A percentile compares a stretch with the other conserved stretches of the same genome.
These are phyloP conservation scores for Angomonas deanei DNA, from an alignment of 208 protist species.

Conservation along the genomic window DNA sequence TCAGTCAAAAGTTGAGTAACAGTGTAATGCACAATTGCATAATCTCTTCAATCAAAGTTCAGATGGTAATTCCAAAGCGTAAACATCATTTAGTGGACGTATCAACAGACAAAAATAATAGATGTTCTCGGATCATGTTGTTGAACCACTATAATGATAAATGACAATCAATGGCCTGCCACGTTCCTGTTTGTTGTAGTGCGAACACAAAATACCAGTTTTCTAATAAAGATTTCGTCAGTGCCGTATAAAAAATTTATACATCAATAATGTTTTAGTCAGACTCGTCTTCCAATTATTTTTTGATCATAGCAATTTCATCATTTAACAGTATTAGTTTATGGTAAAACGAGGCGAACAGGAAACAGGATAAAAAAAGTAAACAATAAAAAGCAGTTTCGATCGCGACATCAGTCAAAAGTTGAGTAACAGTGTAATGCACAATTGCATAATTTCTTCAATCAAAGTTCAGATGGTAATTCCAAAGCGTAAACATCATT, in stretches of 20 bases:
- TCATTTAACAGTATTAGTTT: not conserved
- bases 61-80: slow-evolving; percentile 1
- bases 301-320: not conserved
- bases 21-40: not conserved
- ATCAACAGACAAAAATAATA: not conserved
- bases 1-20: slow-evolving; percentile 7
- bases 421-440: not conserved
- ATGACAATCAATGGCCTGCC: not conserved
- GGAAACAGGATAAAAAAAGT: too few relatives aligned
- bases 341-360: not conserved
- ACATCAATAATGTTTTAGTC: not conserved
- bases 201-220: too few relatives aligned
- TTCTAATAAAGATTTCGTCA: too few relatives aligned
- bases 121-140: not conserved
- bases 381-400: too few relatives aligned
- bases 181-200: too few relatives aligned
- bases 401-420: slow-evolving; percentile 6
- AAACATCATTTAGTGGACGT: not conserved
- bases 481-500: not conserved
- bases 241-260: not conserved
- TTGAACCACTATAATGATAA: not conserved
- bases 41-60: not conserved
- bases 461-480: not conserved
- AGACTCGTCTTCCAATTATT: not conserved
- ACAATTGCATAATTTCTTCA: not conserved